Base-by-base conservation (phyloP, 148 eudicot species). In the Chenopodium suecicum region DNA sequence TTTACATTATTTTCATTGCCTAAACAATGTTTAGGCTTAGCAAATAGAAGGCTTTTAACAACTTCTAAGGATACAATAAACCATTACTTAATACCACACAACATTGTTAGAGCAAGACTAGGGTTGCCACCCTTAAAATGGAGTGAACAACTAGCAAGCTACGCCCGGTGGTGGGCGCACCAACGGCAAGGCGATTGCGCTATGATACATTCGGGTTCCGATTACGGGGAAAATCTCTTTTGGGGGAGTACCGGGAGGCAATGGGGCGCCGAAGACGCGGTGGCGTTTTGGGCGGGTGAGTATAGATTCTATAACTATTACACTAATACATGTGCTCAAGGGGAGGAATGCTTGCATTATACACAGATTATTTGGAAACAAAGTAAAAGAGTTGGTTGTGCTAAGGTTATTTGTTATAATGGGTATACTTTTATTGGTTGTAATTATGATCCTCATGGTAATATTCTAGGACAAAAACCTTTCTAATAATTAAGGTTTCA, bases 361-460 rank as follows among this genome's bases (percentile, higher is more conserved):
- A 85, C 87, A 0, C 87, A 85, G 64, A 74, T 85, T 46, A 74
- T 85, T 78, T 85, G 87, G 87, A 85, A 74, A 60, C 87, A 82
- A 41, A 85, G 82, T 41, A 54, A 71, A 47, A 85, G 75, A n/a
- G 87, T 85, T 11, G 87, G 87, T 4, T 85, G 87, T 82, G 87
- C 87, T 13, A 81, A 81, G 60, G 82, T 81, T 74, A 85, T 27
- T 9, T 85, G 87, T 60, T 34, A 2, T 1, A 85, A 85, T 81
- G 87, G 87, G 46, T 81, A 66, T 47, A 78, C 87, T 2, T 85
- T 85, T 46, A 85, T 85, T 78, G 79, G 84, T 20, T 81, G 87
- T 69, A 85, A 85, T 19, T 85, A 85, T 78, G 82, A 85, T 78
- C 87, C 87, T 22, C 87, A 85, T 78, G 87, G 87, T 11, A 85